These are phyloP conservation scores for Monilinia polystroma DNA, from an alignment of 2,329 filamentous ascomycete genomes.

Conservation along the genomic window DNA sequence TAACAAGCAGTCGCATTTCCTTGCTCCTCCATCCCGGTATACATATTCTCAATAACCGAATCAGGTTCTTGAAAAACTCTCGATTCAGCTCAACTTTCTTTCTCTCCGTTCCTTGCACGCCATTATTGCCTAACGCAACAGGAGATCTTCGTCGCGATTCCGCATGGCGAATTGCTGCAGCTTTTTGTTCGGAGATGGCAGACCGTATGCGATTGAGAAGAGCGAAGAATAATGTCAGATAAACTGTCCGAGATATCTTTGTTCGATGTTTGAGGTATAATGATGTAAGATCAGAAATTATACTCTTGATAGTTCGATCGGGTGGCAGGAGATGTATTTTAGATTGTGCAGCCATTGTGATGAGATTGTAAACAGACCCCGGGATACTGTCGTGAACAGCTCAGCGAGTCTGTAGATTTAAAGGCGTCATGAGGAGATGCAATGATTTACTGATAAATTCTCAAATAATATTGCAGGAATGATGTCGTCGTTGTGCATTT, in stretches of 20 bases:
- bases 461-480: neutral
- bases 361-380: slow-evolving; percentile 8
- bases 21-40: slow-evolving; percentile 88
- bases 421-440: slow-evolving; percentile 16
- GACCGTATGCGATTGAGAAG: slow-evolving; percentile 84
- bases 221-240: slow-evolving; percentile 76
- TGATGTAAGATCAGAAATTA: slow-evolving; percentile 64
- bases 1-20: slow-evolving; percentile 80
- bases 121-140: slow-evolving; percentile 44
- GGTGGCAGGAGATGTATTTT: slow-evolving; percentile 69
- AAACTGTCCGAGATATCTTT: slow-evolving; percentile 78
- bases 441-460: neutral
- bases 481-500: slow-evolving; percentile 10
- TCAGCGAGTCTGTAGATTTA: slow-evolving; percentile 15
- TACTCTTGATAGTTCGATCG: slow-evolving; percentile 63
- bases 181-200: slow-evolving; percentile 91
- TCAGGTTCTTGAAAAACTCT: slow-evolving; percentile 69
- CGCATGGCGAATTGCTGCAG: slow-evolving; percentile 68
- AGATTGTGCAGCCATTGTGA: slow-evolving; percentile 69
- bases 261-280: slow-evolving; percentile 79
- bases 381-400: slow-evolving; percentile 16
- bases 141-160: slow-evolving; percentile 55
- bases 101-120: slow-evolving; percentile 45
- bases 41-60: slow-evolving; percentile 79
- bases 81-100: slow-evolving; percentile 91